Conservation (phyloP, 257 asterid genomes). For the Osmanthus fragrans region DNA sequence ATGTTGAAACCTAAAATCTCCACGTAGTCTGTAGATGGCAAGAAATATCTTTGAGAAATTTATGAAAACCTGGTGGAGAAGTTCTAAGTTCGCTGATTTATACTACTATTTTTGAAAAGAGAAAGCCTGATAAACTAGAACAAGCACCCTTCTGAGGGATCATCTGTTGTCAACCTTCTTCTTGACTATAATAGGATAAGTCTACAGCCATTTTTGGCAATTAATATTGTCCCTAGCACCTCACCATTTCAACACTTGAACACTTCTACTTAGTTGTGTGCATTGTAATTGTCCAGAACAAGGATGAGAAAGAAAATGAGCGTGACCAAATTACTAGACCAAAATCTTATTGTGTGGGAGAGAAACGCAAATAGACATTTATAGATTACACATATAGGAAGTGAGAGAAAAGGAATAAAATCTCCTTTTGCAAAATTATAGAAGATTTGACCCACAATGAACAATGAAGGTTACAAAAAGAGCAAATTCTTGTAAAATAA, state of each 20-base stretch:
- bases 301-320: no score
- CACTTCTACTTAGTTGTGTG: background rate
- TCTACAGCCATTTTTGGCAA: background rate
- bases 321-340: no score
- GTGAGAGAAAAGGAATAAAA: background rate
- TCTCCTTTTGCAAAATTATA: background rate
- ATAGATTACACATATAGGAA: background rate
- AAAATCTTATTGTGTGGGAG: background rate
- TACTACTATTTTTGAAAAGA: background rate
- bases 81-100: background rate
- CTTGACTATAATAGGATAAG: background rate
- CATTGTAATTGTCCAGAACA: background rate
- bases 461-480: background rate
- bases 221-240: background rate
- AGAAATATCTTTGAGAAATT: background rate
- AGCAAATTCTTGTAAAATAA: background rate
- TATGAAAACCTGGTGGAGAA: background rate
- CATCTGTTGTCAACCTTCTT: no score
- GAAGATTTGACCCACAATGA: background rate
- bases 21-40: background rate
- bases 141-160: background rate
- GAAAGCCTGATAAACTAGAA: background rate
- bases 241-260: background rate
- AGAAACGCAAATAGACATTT: background rate
- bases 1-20: background rate